These are phyloP conservation scores for Stemphylium lycopersici DNA, from an alignment of 2,329 filamentous ascomycete genomes.

Conservation along the genomic window DNA sequence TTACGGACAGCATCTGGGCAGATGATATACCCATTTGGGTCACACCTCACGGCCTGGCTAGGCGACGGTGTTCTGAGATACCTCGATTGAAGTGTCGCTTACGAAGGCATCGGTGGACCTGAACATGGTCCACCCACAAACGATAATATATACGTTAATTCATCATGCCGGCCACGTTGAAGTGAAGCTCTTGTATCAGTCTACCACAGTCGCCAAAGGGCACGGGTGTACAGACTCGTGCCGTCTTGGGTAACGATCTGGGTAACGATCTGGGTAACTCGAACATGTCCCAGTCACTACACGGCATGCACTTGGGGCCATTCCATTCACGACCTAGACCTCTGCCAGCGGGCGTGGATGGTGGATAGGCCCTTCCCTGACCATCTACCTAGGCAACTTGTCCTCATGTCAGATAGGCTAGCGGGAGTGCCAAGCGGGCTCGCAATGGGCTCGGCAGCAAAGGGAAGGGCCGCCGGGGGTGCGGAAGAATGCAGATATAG, in stretches of 20 bases:
- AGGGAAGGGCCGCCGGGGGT: not conserved
- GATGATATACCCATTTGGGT: slow-evolving; percentile 20
- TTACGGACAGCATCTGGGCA: slow-evolving; percentile 23
- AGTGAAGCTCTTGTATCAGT: not conserved
- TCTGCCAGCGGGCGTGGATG: no score
- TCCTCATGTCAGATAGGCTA: not conserved
- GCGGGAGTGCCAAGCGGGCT: not conserved
- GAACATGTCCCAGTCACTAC: no score
- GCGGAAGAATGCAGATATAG: not conserved
- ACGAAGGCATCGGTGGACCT: slow-evolving; percentile 25
- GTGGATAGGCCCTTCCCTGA: no score
- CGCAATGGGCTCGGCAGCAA: slow-evolving; percentile 1
- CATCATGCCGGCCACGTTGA: not conserved
- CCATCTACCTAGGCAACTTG: not conserved
- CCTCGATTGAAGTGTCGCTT: slow-evolving; percentile 17
- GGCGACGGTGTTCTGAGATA: slow-evolving; percentile 26
- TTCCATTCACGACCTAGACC: no score
- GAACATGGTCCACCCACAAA: slow-evolving; percentile 18
- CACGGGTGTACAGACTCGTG: not conserved
- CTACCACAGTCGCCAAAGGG: not conserved
- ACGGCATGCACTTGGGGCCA: no score
- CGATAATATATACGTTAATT: slow-evolving; percentile 28
- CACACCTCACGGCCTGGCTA: slow-evolving; percentile 20
- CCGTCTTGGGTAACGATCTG: no score
- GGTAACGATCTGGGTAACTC: no score